These are phyloP conservation scores for Tuber magnatum DNA, from an alignment of 495 filamentous ascomycete species.

Conservation along the genomic window DNA sequence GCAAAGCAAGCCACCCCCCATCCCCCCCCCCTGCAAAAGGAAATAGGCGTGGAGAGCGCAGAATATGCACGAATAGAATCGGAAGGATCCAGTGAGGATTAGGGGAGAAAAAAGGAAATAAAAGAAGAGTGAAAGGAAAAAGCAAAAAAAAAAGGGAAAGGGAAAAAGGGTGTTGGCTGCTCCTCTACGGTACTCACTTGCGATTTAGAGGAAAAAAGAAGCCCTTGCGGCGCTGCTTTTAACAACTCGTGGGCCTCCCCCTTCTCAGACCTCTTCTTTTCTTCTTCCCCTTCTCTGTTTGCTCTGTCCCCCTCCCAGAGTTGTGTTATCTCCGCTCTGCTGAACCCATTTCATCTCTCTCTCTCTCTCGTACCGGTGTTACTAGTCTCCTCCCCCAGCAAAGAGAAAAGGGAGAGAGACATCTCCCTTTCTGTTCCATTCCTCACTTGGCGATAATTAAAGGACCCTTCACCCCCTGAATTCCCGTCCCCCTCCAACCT, in stretches of 20 bases:
- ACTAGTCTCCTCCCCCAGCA: conserved; percentile 21
- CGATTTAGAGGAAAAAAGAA: neutral
- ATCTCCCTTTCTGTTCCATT: conserved; percentile 28
- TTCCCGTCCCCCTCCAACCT: conserved; percentile 19
- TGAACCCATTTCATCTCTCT: conserved; percentile 15
- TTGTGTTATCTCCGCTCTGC: conserved; percentile 23
- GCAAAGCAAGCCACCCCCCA: neutral
- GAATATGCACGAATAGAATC: neutral
- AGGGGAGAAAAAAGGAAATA: neutral
- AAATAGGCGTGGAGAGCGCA: neutral
- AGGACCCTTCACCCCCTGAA: conserved; percentile 20
- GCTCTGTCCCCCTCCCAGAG: conserved; percentile 23
- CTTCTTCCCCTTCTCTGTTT: conserved; percentile 32
- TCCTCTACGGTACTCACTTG: neutral
- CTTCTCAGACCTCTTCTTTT: conserved; percentile 16
- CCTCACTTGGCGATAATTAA: conserved; percentile 23
- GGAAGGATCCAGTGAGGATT: neutral
- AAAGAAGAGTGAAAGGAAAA: neutral
- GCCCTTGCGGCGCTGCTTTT: conserved; percentile 15
- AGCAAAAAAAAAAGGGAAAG: neutral
- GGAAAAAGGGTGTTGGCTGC: neutral
- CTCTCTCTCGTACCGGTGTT: too few species aligned
- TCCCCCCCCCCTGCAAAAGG: neutral
- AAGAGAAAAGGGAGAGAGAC: conserved; percentile 24
- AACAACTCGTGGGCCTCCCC: conserved; percentile 35